Evolutionary conservation across 768 basidiomycete genomes (phyloP).

Genomic region (Suillus subalutaceus): DNA sequence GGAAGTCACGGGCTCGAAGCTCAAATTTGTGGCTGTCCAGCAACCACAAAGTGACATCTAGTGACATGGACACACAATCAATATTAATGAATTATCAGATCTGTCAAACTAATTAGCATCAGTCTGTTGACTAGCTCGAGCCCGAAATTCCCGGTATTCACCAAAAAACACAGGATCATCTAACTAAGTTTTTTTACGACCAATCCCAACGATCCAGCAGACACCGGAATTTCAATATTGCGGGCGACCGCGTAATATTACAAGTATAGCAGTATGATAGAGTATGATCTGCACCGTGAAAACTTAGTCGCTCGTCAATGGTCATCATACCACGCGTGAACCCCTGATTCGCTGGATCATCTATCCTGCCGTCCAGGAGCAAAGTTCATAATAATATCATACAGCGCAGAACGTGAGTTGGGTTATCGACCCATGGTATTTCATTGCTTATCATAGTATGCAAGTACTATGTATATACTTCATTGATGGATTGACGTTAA

Average conservation of each 20-base stretch:
- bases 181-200: not conserved
- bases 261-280: too few relatives aligned
- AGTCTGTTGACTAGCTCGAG: not conserved
- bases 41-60: not conserved
- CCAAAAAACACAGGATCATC: not conserved
- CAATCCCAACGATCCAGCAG: conserved; percentile 9
- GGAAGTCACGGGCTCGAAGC: not conserved
- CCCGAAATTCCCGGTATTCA: not conserved
- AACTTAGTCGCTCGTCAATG: conserved; percentile 1
- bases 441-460: not conserved
- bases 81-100: conserved; percentile 3
- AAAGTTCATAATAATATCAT: too few relatives aligned
- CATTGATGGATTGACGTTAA: not conserved
- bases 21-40: not conserved
- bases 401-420: too few relatives aligned
- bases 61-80: not conserved
- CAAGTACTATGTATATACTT: not conserved
- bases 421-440: not conserved
- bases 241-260: too few relatives aligned
- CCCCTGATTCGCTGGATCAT: not conserved
- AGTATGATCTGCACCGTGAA: not conserved
- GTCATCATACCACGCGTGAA: not conserved
- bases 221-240: not conserved
- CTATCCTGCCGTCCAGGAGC: too few relatives aligned
- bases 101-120: not conserved